These are phyloP conservation scores for Gaertneriomyces sp. DNA, from an alignment of 192 early-diverging fungal species.

Conservation along the genomic window DNA sequence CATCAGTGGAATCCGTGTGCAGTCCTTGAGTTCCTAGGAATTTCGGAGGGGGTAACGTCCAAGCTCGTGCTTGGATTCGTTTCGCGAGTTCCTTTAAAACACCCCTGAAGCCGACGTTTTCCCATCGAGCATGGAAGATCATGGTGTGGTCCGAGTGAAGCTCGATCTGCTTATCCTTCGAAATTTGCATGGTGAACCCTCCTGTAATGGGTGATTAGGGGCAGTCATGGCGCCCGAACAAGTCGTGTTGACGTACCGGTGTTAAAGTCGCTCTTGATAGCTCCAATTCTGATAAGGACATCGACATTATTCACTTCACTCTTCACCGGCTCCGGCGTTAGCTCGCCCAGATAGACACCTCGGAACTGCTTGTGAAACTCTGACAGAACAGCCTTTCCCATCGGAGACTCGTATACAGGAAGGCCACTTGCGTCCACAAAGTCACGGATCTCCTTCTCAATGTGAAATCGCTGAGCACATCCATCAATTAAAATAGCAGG, in stretches of 20 bases:
- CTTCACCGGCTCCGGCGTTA: conserved; percentile 32
- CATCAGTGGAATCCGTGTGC: neutral
- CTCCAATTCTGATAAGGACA: conserved; percentile 41
- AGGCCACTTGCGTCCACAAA: conserved; percentile 39
- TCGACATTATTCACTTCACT: conserved; percentile 37
- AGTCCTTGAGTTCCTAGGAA: conserved; percentile 2
- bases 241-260: conserved; percentile 7
- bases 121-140: conserved; percentile 37
- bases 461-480: conserved; percentile 36
- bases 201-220: conserved; percentile 7
- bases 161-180: conserved; percentile 31
- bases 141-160: conserved; percentile 40
- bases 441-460: conserved; percentile 27
- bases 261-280: conserved; percentile 49
- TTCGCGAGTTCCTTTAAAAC: conserved; percentile 22
- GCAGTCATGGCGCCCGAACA: too few relatives aligned
- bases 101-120: conserved; percentile 41
- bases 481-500: conserved; percentile 47
- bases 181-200: conserved; percentile 45
- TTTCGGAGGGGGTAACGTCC: neutral
- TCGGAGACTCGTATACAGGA: conserved; percentile 42
- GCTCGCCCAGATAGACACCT: conserved; percentile 39
- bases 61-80: conserved; percentile 10
- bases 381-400: conserved; percentile 43
- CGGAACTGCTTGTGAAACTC: conserved; percentile 37